Evolutionary conservation across 108 stramenopile species (phyloP), one percentile per base, ranked within the genome.

Genomic region (Licmophora abbreviata): DNA sequence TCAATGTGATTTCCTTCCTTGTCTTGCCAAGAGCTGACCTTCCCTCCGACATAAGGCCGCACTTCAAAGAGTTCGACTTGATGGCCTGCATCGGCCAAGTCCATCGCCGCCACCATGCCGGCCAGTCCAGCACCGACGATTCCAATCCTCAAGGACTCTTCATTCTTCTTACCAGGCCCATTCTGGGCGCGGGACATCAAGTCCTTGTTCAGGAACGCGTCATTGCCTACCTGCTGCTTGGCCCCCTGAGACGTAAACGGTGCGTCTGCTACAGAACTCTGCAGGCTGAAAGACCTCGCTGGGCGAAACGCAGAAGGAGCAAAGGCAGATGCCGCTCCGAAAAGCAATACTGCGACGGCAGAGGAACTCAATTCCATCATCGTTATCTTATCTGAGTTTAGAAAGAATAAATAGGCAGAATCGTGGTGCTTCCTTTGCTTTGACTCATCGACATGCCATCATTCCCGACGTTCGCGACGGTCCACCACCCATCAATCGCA

Each of bases 1-100:
- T 96, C 95, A 52, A 96, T 96, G 63, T 96, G 95, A 69, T 96
- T 96, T 29, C 92, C 95, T 3, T 96, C 92, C 72, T 95, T 94
- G 56, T 96, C 95, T 51, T 76, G 59, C 95, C 95, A 96, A 24
- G 88, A 91, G 34, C 71, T 69, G 23, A 95, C 95, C 46, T 96
- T 96, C 0, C 95, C 95, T 21, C 95, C 95, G 18, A 93, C 92
- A 58, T 73, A 96, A 0, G 86, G 89, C 6, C 95, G 79, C 0
- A 86, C 45, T 61, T 96, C 95, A 67, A 94, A 96, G 56, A 96
- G 81, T 66, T 96, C 92, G 3, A 96, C 88, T 33, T 93, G 64
- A 66, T 96, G 95, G 6, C 95, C 95, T 4, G 95, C 95, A 60
- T 96, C 95, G 2, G 90, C 81, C 48, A 96, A 52, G 55, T 96